Evolutionary conservation across 805 yeast genomes (phyloP), one percentile per base, ranked within the genome.

Genomic region (Candida tallmaniae): DNA sequence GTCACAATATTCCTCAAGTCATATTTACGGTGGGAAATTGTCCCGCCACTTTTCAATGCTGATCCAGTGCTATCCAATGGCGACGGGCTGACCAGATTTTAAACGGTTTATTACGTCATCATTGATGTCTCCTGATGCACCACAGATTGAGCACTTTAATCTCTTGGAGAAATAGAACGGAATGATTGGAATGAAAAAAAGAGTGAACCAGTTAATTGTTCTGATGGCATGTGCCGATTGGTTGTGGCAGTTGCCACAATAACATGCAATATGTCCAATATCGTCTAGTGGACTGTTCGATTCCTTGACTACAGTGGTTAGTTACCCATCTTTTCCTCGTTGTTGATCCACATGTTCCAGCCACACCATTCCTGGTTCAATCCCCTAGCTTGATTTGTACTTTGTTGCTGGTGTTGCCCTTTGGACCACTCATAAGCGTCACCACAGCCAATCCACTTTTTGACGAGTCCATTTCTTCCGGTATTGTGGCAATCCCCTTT

Each of bases 201-300:
- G 33, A 0, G 78, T 63, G 23, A 78, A 62, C 48, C 75, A 72
- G 45, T 76, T 74, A 42, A 67, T 69, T 29, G 76, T 60, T 41
- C 75, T 68, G 7, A 74, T 59, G 0, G 80, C 76, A 34, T 58
- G 52, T 3, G 75, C 83, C 18, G 74, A 60, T 37, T 63, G 62
- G 48, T 78, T 78, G 46, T 76, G 80, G 43, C 84, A 78, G 40
- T 73, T 67, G 13, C 78, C 76, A 47, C 84, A 78, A 39, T 66
- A 69, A 37, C 65, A 59, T 6, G 50, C 32, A n/a, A 60, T 40
- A 33, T 51, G 34, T 10, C 65, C 65, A 3, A 60, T 46, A 21
- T 55, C 62, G 10, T 40, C 35, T 16, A 62, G 37, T 0, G 59
- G 62, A 38, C 54, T 56, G 38, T 60, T 60, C 42, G 56, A 54